These are phyloP conservation scores for Boeremia exigua DNA, from an alignment of 2,329 filamentous ascomycete genomes.

Conservation along the genomic window DNA sequence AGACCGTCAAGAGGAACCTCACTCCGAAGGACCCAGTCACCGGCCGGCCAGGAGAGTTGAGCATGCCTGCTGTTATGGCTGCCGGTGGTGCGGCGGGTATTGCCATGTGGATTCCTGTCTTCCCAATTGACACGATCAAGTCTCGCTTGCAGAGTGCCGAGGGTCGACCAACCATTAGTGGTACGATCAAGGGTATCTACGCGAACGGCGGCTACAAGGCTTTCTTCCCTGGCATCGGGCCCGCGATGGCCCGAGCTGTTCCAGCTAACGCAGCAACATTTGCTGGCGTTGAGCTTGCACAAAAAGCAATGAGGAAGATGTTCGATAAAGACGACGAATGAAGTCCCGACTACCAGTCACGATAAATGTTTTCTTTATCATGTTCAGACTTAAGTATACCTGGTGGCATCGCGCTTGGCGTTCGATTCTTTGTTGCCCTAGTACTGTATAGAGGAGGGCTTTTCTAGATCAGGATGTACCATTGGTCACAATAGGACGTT, in stretches of 20 bases:
- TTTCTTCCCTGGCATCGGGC: conserved; percentile 97
- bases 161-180: conserved; percentile 78
- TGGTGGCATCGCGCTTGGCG: conserved; percentile 34
- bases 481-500: conserved; percentile 11
- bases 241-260: conserved; percentile 88
- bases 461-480: conserved; percentile 22
- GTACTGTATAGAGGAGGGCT: conserved; percentile 15
- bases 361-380: conserved; percentile 16
- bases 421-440: conserved; percentile 18
- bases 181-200: conserved; percentile 84
- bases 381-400: conserved; percentile 14
- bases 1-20: conserved; percentile 87
- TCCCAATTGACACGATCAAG: conserved; percentile 97
- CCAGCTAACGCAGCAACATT: conserved; percentile 98
- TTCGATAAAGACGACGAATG: conserved; percentile 59
- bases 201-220: conserved; percentile 81
- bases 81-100: conserved; percentile 91
- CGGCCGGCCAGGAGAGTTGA: conserved; percentile 79
- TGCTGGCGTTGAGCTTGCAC: conserved; percentile 80
- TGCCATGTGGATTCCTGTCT: conserved; percentile 99
- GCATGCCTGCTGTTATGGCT: conserved; percentile 79
- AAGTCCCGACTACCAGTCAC: background rate
- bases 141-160: conserved; percentile 89
- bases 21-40: conserved; percentile 77
- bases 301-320: conserved; percentile 79